Evolutionary conservation across 1,284 basidiomycete species (phyloP).

Genomic region (Apiotrichum brassicae): DNA sequence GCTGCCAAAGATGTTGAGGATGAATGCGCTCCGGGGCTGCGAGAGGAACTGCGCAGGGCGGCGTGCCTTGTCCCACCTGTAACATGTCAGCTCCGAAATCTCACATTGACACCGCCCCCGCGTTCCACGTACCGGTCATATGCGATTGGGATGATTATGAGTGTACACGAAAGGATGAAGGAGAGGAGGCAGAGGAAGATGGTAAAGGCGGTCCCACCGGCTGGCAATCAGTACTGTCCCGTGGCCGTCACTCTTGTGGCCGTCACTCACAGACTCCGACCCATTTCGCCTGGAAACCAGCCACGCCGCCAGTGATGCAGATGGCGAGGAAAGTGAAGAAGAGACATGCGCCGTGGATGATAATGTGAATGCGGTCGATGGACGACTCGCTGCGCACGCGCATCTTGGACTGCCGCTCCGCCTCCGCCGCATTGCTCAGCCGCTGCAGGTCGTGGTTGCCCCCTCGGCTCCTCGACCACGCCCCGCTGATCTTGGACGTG

Average conservation of each 20-base stretch:
- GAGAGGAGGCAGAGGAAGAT: constrained; percentile 69
- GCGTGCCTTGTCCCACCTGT: constrained; percentile 59
- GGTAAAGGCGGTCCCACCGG: constrained; percentile 76
- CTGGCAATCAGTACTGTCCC: constrained; percentile 47
- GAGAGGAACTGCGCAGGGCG: constrained; percentile 69
- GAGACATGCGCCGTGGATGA: constrained; percentile 24
- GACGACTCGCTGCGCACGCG: not conserved
- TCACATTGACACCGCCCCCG: too few species aligned
- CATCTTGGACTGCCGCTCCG: not conserved
- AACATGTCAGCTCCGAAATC: not conserved
- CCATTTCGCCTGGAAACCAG: constrained; percentile 76
- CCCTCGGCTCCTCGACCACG: not conserved
- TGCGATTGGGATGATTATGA: constrained; percentile 68
- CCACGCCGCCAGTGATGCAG: constrained; percentile 78
- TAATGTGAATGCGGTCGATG: not conserved
- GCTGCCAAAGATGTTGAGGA: constrained; percentile 64
- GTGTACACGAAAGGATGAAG: constrained; percentile 63
- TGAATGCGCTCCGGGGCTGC: constrained; percentile 72
- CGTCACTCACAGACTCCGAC: constrained; percentile 68
- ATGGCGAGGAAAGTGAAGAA: constrained; percentile 87
- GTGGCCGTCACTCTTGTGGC: not conserved
- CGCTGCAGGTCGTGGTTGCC: constrained; percentile 1
- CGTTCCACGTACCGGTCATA: constrained; percentile 62
- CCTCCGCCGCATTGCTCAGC: constrained; percentile 4
- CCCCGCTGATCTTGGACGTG: constrained; percentile 3